Conservation (phyloP, 1,139 yeast species). For the Nematodospora anomalae region DNA sequence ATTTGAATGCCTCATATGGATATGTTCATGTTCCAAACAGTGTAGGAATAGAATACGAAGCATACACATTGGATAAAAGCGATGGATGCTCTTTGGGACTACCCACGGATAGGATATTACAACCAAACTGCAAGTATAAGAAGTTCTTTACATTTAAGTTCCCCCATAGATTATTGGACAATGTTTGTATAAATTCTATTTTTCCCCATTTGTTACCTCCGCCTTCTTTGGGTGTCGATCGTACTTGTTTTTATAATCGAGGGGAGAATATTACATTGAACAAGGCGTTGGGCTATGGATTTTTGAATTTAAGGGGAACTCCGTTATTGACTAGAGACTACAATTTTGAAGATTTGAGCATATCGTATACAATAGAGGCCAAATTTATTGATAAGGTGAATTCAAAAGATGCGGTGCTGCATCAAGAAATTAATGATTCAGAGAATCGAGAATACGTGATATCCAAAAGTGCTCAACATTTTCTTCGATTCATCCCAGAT, state of each 20-base stretch:
- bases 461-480: slow-evolving; percentile 39
- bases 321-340: slow-evolving; percentile 46
- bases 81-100: slow-evolving; percentile 57
- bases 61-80: slow-evolving; percentile 39
- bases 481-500: slow-evolving; percentile 43
- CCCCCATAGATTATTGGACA: slow-evolving; percentile 58
- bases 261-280: slow-evolving; percentile 38
- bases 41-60: slow-evolving; percentile 51
- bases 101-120: slow-evolving; percentile 48
- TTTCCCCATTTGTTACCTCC: slow-evolving; percentile 59
- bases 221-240: slow-evolving; percentile 64
- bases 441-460: slow-evolving; percentile 34
- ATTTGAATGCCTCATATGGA: slow-evolving; percentile 47
- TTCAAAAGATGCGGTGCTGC: slow-evolving; percentile 30
- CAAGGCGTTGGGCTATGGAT: slow-evolving; percentile 48
- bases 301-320: slow-evolving; percentile 39
- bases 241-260: slow-evolving; percentile 37
- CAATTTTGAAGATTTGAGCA: slow-evolving; percentile 41
- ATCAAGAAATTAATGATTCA: slow-evolving; percentile 42
- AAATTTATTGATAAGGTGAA: slow-evolving; percentile 41
- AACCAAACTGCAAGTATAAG: slow-evolving; percentile 54
- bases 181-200: slow-evolving; percentile 53
- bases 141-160: slow-evolving; percentile 65
- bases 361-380: slow-evolving; percentile 46
- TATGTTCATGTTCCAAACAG: slow-evolving; percentile 45